phyloP scores from a whole-genome alignment of 2,329 filamentous ascomycete species.

The Diaporthe amygdali region DNA sequence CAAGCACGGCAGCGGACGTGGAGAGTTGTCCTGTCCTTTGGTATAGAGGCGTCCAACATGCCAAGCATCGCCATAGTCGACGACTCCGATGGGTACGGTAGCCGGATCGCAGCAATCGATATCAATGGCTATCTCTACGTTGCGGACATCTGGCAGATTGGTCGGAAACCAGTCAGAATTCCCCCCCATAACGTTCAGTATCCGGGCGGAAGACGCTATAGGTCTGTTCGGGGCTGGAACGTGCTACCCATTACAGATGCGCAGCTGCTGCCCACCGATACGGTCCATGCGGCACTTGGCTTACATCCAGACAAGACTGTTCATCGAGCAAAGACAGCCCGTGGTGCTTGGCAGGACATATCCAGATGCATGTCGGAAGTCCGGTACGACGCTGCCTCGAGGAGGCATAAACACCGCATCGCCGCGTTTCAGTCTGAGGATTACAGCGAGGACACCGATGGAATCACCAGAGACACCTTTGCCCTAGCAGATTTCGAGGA shows the following conservation, averaged over 20 bases:
- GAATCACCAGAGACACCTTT: neutral
- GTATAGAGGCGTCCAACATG: conserved; percentile 48
- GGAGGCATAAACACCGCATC: neutral
- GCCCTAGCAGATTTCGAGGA: neutral
- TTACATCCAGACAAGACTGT: neutral
- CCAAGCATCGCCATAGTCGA: conserved; percentile 59
- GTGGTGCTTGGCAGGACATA: conserved; percentile 20
- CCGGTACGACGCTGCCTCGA: conserved; percentile 15
- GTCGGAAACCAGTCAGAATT: conserved; percentile 33
- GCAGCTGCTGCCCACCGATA: conserved; percentile 16
- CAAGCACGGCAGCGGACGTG: conserved; percentile 51
- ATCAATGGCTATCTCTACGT: conserved; percentile 55
- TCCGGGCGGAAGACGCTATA: neutral
- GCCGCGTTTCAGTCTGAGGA: neutral
- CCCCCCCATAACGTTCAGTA: conserved; percentile 24
- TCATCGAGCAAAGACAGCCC: conserved; percentile 4
- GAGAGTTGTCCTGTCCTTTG: conserved; percentile 53
- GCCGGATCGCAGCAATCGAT: conserved; percentile 56
- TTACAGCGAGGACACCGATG: neutral
- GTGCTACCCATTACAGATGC: conserved; percentile 18
- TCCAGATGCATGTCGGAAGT: conserved; percentile 20
- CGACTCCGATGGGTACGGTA: conserved; percentile 50
- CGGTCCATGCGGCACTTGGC: conserved; percentile 15
- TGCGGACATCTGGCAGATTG: conserved; percentile 56
- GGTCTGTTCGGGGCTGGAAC: conserved; percentile 15